Evolutionary conservation across 352 stramenopile species (phyloP).

Genomic region (Phytophthora sp.): DNA sequence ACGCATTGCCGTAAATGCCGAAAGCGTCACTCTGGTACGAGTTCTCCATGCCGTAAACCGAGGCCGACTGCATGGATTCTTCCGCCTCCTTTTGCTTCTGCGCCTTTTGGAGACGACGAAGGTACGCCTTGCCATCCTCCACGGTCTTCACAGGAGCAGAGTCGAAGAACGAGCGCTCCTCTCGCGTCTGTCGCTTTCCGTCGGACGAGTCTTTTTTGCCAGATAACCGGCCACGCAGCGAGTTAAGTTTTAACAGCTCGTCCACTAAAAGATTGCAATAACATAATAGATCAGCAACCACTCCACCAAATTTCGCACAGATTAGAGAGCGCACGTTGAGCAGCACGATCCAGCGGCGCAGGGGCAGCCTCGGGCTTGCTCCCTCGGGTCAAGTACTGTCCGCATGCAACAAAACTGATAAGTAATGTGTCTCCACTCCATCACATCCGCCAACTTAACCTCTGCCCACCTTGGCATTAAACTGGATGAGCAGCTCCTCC

Average conservation of each 20-base stretch:
- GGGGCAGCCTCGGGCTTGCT: slow-evolving; percentile 28
- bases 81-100: slow-evolving; percentile 61
- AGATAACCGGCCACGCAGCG: slow-evolving; percentile 55
- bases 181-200: slow-evolving; percentile 19
- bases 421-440: not conserved
- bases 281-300: slow-evolving; percentile 1
- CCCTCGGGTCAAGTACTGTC: slow-evolving; percentile 44
- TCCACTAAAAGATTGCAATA: slow-evolving; percentile 48
- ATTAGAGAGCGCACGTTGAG: slow-evolving; percentile 39
- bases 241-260: slow-evolving; percentile 66
- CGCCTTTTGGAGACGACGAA: slow-evolving; percentile 64
- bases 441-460: not conserved
- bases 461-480: slow-evolving; percentile 55
- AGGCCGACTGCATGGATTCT: slow-evolving; percentile 54
- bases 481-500: slow-evolving; percentile 63
- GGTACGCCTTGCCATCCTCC: slow-evolving; percentile 75
- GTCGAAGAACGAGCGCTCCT: slow-evolving; percentile 81
- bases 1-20: slow-evolving; percentile 74
- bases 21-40: slow-evolving; percentile 63
- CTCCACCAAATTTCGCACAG: not conserved
- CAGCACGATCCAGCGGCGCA: slow-evolving; percentile 36
- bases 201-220: slow-evolving; percentile 37
- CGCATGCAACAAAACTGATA: slow-evolving; percentile 4
- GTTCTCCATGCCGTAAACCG: slow-evolving; percentile 51
- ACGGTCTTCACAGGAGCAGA: slow-evolving; percentile 62